Evolutionary conservation across 345 rosid genomes (phyloP).

Genomic region (Cardamine occulta): DNA sequence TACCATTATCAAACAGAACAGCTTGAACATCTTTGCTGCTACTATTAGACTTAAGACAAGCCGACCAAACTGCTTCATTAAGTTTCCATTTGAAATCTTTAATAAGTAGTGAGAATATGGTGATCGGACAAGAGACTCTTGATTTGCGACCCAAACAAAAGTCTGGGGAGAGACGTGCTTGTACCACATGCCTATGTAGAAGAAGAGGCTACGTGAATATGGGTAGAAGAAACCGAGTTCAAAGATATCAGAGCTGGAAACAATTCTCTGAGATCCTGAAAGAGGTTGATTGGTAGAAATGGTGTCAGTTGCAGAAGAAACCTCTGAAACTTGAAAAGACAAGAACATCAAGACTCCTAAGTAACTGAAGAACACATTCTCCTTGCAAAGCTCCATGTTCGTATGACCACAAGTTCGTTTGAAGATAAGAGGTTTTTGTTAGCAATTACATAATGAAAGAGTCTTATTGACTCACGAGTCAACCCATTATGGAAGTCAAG

Average conservation of each 20-base stretch:
- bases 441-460: background rate
- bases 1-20: background rate
- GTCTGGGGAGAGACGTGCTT: background rate
- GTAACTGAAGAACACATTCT: background rate
- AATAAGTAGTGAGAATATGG: too few species aligned
- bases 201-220: too few species aligned
- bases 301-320: background rate
- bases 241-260: background rate
- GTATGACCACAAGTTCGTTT: background rate
- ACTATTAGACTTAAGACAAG: background rate
- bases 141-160: background rate
- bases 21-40: background rate
- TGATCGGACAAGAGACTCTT: too few species aligned
- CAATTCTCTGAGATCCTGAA: accelerated
- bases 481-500: background rate
- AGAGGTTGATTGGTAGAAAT: background rate
- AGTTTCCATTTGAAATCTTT: background rate
- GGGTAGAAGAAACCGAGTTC: background rate
- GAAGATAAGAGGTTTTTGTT: background rate
- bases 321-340: background rate
- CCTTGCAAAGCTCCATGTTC: background rate
- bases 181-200: constrained; percentile 6
- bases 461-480: background rate
- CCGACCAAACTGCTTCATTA: background rate
- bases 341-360: background rate